A percentile compares a stretch with the other conserved stretches of the same genome.
phyloP scores from a whole-genome alignment of 768 basidiomycete species.

The Pleurotus tuoliensis region DNA sequence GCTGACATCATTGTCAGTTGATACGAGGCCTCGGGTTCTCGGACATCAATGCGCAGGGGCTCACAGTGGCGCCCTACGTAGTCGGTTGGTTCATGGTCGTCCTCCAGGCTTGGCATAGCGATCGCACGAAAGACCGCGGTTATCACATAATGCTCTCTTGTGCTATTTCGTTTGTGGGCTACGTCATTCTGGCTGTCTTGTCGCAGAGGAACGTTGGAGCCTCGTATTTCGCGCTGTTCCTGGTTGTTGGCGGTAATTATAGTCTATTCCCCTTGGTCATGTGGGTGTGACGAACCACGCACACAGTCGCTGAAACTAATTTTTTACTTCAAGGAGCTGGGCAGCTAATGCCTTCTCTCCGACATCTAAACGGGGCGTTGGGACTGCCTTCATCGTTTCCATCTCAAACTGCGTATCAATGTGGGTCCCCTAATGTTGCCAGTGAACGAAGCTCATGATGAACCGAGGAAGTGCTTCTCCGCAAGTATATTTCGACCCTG shows the following conservation, averaged over 20 bases:
- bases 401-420: conserved; percentile 57
- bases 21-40: conserved; percentile 55
- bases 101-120: conserved; percentile 52
- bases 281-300: conserved; percentile 24
- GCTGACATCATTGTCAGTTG: conserved; percentile 26
- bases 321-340: conserved; percentile 45
- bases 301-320: neutral
- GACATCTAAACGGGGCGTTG: conserved; percentile 57
- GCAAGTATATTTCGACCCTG: conserved; percentile 53
- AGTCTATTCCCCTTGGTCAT: conserved; percentile 57
- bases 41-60: conserved; percentile 51
- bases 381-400: conserved; percentile 57
- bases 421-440: conserved; percentile 24
- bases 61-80: conserved; percentile 55
- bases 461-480: conserved; percentile 40
- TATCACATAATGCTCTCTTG: conserved; percentile 53
- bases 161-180: conserved; percentile 44
- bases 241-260: conserved; percentile 52
- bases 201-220: conserved; percentile 49
- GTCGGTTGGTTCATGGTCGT: conserved; percentile 55
- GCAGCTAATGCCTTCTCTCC: conserved; percentile 56
- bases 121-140: conserved; percentile 49
- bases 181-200: conserved; percentile 48
- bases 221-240: conserved; percentile 54
- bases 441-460: neutral